Evolutionary conservation across 1,284 basidiomycete species (phyloP).

Genomic region (Cutaneotrichosporon spelunceum): DNA sequence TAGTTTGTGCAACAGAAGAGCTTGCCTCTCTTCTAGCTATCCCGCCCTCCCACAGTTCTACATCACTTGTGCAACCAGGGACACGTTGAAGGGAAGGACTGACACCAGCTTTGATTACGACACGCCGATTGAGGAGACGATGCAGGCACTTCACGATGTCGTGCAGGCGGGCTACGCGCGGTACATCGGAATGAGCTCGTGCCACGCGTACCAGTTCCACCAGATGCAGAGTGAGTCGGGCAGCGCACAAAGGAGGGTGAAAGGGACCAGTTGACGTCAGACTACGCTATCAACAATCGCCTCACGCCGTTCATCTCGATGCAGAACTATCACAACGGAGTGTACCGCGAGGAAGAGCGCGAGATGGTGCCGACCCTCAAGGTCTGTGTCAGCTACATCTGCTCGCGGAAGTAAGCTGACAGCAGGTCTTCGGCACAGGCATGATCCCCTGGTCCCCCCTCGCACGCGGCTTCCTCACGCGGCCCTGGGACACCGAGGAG

Average conservation of each 20-base stretch:
- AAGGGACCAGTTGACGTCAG: conserved; percentile 23
- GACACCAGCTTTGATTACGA: conserved; percentile 56
- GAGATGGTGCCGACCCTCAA: conserved; percentile 61
- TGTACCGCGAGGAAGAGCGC: conserved; percentile 60
- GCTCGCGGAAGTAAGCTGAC: background rate
- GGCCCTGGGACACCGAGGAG: conserved; percentile 30
- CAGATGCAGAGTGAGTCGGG: conserved; percentile 45
- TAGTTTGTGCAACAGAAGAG: background rate
- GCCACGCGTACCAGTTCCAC: conserved; percentile 52
- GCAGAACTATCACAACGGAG: conserved; percentile 59
- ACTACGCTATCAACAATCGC: conserved; percentile 55
- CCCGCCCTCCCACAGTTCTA: too few species aligned
- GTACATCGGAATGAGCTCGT: conserved; percentile 63
- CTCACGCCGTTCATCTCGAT: conserved; percentile 66
- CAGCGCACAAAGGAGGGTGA: background rate
- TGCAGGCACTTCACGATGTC: conserved; percentile 68
- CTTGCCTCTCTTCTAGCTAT: too few species aligned
- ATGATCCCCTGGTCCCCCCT: conserved; percentile 51
- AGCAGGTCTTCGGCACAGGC: conserved; percentile 44
- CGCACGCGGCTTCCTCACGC: conserved; percentile 32
- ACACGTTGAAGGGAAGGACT: too few species aligned
- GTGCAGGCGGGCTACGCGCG: conserved; percentile 63
- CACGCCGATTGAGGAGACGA: conserved; percentile 62
- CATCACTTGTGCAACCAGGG: too few species aligned
- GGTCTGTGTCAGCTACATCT: conserved; percentile 20